These are phyloP conservation scores for Chernovozyma aurita DNA, from an alignment of 1,139 yeast genomes.

Conservation along the genomic window DNA sequence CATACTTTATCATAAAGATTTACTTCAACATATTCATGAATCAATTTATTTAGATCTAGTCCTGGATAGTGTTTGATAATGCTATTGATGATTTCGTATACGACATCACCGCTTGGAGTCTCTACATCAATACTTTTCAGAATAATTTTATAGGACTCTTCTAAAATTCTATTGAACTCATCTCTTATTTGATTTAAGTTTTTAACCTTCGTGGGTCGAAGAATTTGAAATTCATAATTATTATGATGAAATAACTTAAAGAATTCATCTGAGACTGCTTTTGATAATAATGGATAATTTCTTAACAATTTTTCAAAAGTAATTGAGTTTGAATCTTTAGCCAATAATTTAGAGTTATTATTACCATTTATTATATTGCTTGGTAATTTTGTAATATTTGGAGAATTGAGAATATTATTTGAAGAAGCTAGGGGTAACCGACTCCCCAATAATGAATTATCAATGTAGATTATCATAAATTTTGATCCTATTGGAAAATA, in stretches of 20 bases:
- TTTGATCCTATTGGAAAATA: slow-evolving; percentile 46
- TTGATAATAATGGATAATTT: slow-evolving; percentile 43
- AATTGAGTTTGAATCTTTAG: slow-evolving; percentile 7
- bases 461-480: slow-evolving; percentile 51
- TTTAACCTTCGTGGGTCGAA: slow-evolving; percentile 29
- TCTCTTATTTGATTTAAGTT: slow-evolving; percentile 22
- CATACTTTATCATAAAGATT: slow-evolving; percentile 64
- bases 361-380: background rate
- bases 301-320: slow-evolving; percentile 44
- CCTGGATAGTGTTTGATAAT: slow-evolving; percentile 35
- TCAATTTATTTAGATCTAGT: slow-evolving; percentile 49
- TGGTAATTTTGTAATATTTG: background rate
- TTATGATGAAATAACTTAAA: slow-evolving; percentile 42
- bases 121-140: slow-evolving; percentile 39
- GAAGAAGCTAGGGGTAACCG: background rate
- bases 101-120: slow-evolving; percentile 33
- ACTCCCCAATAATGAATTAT: slow-evolving; percentile 27
- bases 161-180: slow-evolving; percentile 33
- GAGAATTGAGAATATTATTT: too few species aligned
- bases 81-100: slow-evolving; percentile 28
- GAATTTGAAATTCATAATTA: slow-evolving; percentile 28
- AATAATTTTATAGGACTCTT: slow-evolving; percentile 34
- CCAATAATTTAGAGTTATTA: background rate
- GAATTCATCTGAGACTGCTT: slow-evolving; percentile 44
- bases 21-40: slow-evolving; percentile 68